Evolutionary conservation across 345 rosid species (phyloP).

Genomic region (Pistacia integerrima): DNA sequence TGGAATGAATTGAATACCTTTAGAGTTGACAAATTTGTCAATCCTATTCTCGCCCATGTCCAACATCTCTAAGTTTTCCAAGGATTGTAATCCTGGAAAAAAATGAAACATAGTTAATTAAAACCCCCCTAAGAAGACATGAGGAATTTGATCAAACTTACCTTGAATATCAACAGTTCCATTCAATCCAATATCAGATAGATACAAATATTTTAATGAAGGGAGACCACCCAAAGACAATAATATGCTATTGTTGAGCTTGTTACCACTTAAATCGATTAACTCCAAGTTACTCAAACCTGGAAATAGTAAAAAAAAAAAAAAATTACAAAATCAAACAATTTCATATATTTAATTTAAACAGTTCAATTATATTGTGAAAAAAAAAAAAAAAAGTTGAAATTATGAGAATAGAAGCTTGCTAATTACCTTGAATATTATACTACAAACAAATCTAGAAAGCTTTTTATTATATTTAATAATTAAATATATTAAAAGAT

Average conservation of each 20-base stretch:
- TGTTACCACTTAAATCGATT: neutral
- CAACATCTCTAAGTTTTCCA: conserved; percentile 11
- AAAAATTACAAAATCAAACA: neutral
- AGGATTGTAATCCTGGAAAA: neutral
- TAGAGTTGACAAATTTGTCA: neutral
- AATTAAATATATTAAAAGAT: too few relatives aligned
- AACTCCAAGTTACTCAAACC: conserved; percentile 4
- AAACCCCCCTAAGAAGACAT: too few relatives aligned
- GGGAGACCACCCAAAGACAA: conserved; percentile 10
- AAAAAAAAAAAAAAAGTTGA: too few relatives aligned
- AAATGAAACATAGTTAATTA: neutral
- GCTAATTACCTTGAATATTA: too few relatives aligned
- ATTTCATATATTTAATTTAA: too few relatives aligned
- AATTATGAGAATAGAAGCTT: too few relatives aligned
- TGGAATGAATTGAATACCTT: too few relatives aligned
- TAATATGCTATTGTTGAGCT: neutral
- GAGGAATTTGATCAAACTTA: neutral
- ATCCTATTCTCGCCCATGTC: conserved; percentile 8
- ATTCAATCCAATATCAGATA: neutral
- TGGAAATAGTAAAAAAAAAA: neutral
- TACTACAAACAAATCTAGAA: too few relatives aligned
- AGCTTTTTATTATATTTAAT: too few relatives aligned
- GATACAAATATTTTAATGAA: neutral
- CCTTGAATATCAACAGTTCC: conserved; percentile 12
- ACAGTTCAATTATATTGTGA: too few relatives aligned